A percentile compares a stretch with the other conserved stretches of the same genome.
phyloP scores from a whole-genome alignment of 202 grass and related monocot species.

The Schoenoplectus tabernaemontani region DNA sequence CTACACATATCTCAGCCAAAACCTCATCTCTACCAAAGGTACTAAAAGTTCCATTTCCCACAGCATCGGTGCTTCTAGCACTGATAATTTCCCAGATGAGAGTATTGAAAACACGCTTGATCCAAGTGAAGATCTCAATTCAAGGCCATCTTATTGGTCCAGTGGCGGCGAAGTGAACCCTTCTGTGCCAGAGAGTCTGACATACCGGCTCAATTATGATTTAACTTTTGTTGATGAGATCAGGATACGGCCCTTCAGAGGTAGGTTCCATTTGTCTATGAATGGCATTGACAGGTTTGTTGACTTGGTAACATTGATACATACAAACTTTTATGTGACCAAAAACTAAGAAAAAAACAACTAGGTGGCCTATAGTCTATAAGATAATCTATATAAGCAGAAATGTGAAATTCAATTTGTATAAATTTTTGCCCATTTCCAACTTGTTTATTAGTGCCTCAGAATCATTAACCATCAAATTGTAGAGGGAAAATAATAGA shows the following conservation, averaged over 20 bases:
- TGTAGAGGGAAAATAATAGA: neutral
- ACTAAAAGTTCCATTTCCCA: constrained; percentile 42
- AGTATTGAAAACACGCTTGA: constrained; percentile 62
- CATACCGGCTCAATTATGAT: constrained; percentile 39
- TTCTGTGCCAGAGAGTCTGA: constrained; percentile 43
- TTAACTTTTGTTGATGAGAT: constrained; percentile 59
- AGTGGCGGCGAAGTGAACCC: constrained; percentile 41
- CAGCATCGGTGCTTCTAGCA: constrained; percentile 69
- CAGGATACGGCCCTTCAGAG: constrained; percentile 57
- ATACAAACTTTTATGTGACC: neutral
- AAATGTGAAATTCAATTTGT: neutral
- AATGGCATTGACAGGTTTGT: neutral
- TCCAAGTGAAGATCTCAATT: constrained; percentile 15
- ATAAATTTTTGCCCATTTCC: neutral
- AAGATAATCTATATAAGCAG: neutral
- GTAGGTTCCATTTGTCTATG: constrained; percentile 21
- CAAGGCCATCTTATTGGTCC: constrained; percentile 70
- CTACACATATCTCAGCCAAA: constrained; percentile 38
- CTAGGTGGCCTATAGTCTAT: neutral
- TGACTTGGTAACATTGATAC: neutral
- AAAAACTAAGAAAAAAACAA: neutral
- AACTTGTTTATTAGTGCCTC: neutral
- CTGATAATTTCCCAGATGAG: constrained; percentile 70
- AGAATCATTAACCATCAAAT: neutral
- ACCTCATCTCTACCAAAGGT: constrained; percentile 29